Base-by-base conservation (phyloP, 495 filamentous ascomycete genomes). In the Ramalina peruviana region DNA sequence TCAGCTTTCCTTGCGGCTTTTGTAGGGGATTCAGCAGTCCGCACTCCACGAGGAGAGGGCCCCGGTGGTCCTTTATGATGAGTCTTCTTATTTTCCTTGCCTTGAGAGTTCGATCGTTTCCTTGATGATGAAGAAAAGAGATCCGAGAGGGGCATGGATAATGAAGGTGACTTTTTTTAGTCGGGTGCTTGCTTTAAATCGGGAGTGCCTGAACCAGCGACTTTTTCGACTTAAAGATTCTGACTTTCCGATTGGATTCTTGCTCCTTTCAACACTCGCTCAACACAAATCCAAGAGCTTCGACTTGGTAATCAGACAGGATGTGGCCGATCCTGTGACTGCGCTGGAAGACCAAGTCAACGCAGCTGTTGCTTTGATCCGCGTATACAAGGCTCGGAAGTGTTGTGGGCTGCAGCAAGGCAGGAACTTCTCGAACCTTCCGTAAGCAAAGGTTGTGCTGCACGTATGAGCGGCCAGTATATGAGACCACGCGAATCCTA, bases 81-180 rank as follows among this genome's bases (percentile, higher is more conserved):
- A 53, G 17, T 42, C 46, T 37, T 43, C 54, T 33, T 51, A 11
- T 33, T 50, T 40, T 54, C 50, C 38, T 58, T 58, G 16, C 41
- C 49, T 30, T 47, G 42, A 33, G 46, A 16, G 26, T 58, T 50
- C 9, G 52, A 48, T 37, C 43, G 47, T 41, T 58, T 59, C 10
- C 58, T 56, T 36, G 60, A 56, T 38, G 67, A 61, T 50, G 58
- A 69, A 58, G 64, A 63, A 57, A 69, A 67, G 51, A 63, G 36
- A 48, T 57, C 56, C 52, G 61, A 57, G 59, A 67, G 61, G 54
- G 63, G 60, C 64, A 67, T 65, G 52, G 55, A 49, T 57, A 45
- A 52, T 45, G 38, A 41, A 53, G 41, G 36, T 21, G 46, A 36
- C 20, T 48, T 21, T 37, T 17, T 41, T 21, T 48, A 19, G 26